Evolutionary conservation across 768 basidiomycete species (phyloP), one percentile per base, ranked within the genome.

Genomic region (Suillus clintonianus): DNA sequence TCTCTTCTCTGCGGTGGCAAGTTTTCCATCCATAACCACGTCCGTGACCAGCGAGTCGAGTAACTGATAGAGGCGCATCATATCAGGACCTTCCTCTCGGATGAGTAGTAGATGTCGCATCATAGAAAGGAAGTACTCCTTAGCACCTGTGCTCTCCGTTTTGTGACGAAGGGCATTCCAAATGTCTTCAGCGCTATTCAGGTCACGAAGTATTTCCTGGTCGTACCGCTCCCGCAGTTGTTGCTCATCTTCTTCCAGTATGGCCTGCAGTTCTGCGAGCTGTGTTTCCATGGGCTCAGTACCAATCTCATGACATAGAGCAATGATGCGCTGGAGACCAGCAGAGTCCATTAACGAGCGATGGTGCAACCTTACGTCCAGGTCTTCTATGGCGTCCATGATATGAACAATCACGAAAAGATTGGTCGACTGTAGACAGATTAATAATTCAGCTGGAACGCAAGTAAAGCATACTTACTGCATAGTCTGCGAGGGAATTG

Each of bases 81-180:
- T 86, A 32, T 88, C 82, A 41, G 90, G 89, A 6, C 90, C 93
- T 68, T 98, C 94, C 69, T 94, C 92, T 60, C 91, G 86, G 67
- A 99, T 92, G 67, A 99, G 86, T 22, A 98, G 82, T 62, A 99
- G 76, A 76, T 98, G 95, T 72, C 95, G 94, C 85, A 99, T 86
- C 76, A 95, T 91, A n/a, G 94, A 93, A 47, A 96, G 80, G 74
- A 99, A 91, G 73, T 96, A 89, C 66, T 92, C 89, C 68, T 84
- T 82, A 7, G 95, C 95, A 63, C 86, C 87, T 15, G 91, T 88
- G 48, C 90, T 89, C 64, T 88, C 82, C n/a, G 90, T 89, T 73
- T 85, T 89, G n/a, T 86, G 78, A 65, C 85, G 84, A 54, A 99
- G 82, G 3, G 92, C 91, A 60, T 89, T 86, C 79, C 91, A 97